phyloP scores from a whole-genome alignment of 2,329 filamentous ascomycete species.

The Trichoderma sp. region DNA sequence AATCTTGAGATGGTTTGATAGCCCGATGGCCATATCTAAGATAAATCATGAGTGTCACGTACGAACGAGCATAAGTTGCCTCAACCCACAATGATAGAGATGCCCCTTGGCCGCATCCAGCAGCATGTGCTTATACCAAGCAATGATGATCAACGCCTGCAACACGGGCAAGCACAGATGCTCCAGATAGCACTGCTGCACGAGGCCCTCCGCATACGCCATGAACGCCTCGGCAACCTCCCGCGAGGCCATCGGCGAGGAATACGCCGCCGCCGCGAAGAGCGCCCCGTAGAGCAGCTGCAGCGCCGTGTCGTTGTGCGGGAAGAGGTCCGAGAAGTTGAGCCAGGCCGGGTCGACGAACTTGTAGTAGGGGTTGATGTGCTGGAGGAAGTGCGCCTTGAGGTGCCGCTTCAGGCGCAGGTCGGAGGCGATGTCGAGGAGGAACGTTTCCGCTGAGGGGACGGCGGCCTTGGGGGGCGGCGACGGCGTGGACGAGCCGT shows the following conservation, averaged over 20 bases:
- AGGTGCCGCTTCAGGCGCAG: conserved; percentile 24
- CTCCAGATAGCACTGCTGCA: conserved; percentile 26
- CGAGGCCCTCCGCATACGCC: conserved; percentile 22
- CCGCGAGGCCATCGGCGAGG: conserved; percentile 13
- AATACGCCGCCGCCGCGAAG: conserved; percentile 21
- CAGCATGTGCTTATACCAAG: conserved; percentile 23
- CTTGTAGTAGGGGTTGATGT: conserved; percentile 19
- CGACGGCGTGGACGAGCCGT: background rate
- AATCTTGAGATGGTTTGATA: conserved; percentile 21
- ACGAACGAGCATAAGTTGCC: too few relatives aligned
- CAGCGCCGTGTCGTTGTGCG: conserved; percentile 23
- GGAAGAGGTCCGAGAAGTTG: conserved; percentile 25
- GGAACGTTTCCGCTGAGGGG: conserved; percentile 5
- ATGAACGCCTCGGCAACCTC: conserved; percentile 21
- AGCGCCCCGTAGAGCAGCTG: conserved; percentile 24
- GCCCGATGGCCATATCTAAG: conserved; percentile 26
- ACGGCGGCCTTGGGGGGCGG: background rate
- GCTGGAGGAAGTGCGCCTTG: conserved; percentile 22
- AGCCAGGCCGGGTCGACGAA: conserved; percentile 27
- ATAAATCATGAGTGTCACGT: too few relatives aligned
- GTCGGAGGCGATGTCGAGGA: conserved; percentile 18
- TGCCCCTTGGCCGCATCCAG: conserved; percentile 24
- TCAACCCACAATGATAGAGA: conserved; percentile 23
- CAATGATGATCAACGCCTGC: conserved; percentile 19
- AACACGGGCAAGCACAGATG: conserved; percentile 24